Percentiles rank a stretch among this genome's conserved stretches.
Conservation (phyloP, 164 flowering plant genomes). For the Vitis vinifera region ASM3070453v1 NC_081813.1:2444501-2445000, state of each 20-base stretch:
- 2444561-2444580: conserved; percentile 13
- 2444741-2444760: conserved; percentile 8
- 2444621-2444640: conserved; percentile 12
- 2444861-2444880: too few species aligned
- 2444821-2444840: too few species aligned
- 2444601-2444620: conserved; percentile 6
- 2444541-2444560: conserved; percentile 12
- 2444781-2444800: background rate
- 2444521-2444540: conserved; percentile 1
- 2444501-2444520: conserved; percentile 7
- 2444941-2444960: conserved; percentile 51
- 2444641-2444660: background rate
- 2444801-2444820: too few species aligned
- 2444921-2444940: conserved; percentile 24
- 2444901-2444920: background rate
- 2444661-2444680: conserved; percentile 11
- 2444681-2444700: conserved; percentile 8
- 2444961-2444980: conserved; percentile 75
- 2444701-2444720: conserved; percentile 15
- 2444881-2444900: too few species aligned
- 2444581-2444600: conserved; percentile 8
- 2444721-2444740: background rate
- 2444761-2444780: conserved; percentile 3
- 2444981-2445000: conserved; percentile 52
- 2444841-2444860: too few species aligned